A percentile compares a stretch with the other conserved stretches of the same genome.
Conservation (phyloP, 345 rosid genomes). For the Rhodamnia argentea region DNA sequence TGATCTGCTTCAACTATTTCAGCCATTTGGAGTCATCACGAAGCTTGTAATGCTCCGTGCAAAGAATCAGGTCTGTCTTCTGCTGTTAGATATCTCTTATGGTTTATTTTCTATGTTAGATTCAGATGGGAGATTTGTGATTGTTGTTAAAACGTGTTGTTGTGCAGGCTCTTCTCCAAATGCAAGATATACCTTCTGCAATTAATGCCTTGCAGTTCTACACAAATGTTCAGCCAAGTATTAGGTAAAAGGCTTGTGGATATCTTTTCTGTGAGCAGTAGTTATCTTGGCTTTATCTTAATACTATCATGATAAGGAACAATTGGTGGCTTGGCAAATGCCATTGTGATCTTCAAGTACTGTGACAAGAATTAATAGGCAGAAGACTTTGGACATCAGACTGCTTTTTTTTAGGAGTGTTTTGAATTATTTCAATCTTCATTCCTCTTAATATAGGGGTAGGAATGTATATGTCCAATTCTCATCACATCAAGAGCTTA, state of each 20-base stretch:
- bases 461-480: constrained; percentile 94
- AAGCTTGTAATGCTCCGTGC: constrained; percentile 99
- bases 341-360: background rate
- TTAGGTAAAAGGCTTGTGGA: constrained; percentile 34
- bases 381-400: background rate
- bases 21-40: constrained; percentile 95
- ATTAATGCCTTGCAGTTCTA: constrained; percentile 75
- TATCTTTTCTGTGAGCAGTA: background rate
- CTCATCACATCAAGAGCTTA: constrained; percentile 98
- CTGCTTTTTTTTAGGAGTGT: background rate
- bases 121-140: background rate
- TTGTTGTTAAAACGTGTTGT: background rate
- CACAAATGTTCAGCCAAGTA: constrained; percentile 73
- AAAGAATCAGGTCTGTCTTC: constrained; percentile 70
- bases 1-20: constrained; percentile 94
- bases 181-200: constrained; percentile 94
- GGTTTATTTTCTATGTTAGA: background rate
- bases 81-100: background rate
- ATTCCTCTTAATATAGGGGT: constrained; percentile 40
- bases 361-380: background rate
- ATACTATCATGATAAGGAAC: background rate
- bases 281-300: background rate
- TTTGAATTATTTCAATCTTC: background rate
- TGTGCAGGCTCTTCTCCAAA: constrained; percentile 87
- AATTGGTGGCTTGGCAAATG: background rate